phyloP scores from a whole-genome alignment of 2,329 filamentous ascomycete species.

The Colletotrichum tropicicola region DNA sequence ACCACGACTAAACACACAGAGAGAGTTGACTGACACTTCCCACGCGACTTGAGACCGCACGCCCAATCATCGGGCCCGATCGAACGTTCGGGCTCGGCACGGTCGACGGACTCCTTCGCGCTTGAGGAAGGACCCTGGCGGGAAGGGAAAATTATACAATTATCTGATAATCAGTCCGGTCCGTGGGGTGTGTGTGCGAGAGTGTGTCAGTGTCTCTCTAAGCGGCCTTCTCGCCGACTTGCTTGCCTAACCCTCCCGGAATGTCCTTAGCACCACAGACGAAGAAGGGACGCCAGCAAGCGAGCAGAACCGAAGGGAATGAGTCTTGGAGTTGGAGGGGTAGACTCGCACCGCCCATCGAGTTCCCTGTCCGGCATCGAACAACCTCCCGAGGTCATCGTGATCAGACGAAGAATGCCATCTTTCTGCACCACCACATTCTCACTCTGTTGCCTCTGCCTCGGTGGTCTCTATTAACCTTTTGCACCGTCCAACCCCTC shows the following conservation, averaged over 20 bases:
- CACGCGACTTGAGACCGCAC: background rate
- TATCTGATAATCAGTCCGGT: conserved; percentile 11
- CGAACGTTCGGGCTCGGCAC: conserved; percentile 2
- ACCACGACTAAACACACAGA: background rate
- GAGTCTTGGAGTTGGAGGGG: no score
- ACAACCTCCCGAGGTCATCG: background rate
- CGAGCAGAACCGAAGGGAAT: no score
- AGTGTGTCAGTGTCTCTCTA: background rate
- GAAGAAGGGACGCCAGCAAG: no score
- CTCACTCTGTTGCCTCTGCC: background rate
- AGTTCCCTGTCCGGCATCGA: conserved; percentile 14
- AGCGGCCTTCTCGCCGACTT: no score
- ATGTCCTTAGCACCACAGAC: no score
- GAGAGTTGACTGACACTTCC: no score
- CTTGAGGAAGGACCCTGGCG: conserved; percentile 14
- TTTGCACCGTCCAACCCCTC: background rate
- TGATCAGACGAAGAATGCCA: conserved; percentile 22
- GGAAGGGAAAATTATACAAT: background rate
- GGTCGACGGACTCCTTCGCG: background rate
- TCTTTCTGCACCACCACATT: background rate
- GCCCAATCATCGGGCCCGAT: conserved; percentile 21
- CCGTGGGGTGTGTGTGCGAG: no score
- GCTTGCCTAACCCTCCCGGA: no score
- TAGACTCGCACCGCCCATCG: conserved; percentile 19
- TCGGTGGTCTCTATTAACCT: background rate